phyloP scores from a whole-genome alignment of 2,329 filamentous ascomycete species.

The Colletotrichum filicis region DNA sequence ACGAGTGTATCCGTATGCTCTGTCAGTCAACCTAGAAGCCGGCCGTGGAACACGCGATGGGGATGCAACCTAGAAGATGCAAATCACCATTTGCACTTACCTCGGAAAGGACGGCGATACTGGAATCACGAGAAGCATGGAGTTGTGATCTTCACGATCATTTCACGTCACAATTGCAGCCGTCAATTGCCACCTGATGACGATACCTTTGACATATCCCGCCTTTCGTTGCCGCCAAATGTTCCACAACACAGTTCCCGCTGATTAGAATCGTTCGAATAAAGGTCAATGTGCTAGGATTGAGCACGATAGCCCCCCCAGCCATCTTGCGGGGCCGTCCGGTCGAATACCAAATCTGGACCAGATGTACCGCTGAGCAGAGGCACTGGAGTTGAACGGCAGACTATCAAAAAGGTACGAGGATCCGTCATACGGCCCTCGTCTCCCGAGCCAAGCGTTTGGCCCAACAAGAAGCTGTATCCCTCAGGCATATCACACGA shows the following conservation, averaged over 20 bases:
- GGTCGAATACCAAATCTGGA: slow-evolving; percentile 11
- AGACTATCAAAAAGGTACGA: slow-evolving; percentile 5
- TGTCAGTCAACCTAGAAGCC: not conserved
- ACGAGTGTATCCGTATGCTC: not conserved
- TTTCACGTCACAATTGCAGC: not conserved
- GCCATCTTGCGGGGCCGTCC: slow-evolving; percentile 16
- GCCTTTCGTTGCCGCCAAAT: not conserved
- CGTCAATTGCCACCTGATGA: not conserved
- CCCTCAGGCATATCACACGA: not conserved
- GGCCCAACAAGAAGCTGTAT: not conserved
- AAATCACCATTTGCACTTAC: not conserved
- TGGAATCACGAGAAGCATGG: not conserved
- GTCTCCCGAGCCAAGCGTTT: not conserved
- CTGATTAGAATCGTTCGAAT: slow-evolving; percentile 13
- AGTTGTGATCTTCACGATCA: not conserved
- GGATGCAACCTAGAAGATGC: not conserved
- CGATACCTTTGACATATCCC: not conserved
- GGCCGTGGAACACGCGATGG: not conserved
- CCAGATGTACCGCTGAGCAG: not conserved
- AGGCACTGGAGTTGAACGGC: slow-evolving; percentile 1
- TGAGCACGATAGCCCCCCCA: not conserved
- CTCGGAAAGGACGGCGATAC: not conserved
- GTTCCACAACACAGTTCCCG: slow-evolving; percentile 18
- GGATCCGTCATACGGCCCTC: not conserved
- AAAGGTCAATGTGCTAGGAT: slow-evolving; percentile 26